These are phyloP conservation scores for Fomitopsis pinicola DNA, from an alignment of 1,284 basidiomycete species.

Conservation along the genomic window DNA sequence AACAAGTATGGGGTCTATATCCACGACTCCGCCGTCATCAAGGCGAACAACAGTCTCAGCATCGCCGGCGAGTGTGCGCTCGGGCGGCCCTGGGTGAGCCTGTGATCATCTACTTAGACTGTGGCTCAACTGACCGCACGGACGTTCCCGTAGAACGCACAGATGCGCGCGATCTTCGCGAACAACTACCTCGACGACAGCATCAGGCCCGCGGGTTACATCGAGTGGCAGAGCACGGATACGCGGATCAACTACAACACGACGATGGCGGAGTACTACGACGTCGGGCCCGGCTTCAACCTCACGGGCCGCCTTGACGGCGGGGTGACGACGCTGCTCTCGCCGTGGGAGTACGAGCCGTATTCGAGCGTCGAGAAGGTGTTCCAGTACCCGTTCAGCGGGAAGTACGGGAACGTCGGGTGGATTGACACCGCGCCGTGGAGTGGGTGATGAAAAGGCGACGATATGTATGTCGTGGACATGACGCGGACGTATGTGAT, in stretches of 20 bases:
- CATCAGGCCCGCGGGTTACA: constrained; percentile 6
- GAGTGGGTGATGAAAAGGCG: background rate
- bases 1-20: constrained; percentile 7
- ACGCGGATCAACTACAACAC: constrained; percentile 6
- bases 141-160: background rate
- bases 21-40: constrained; percentile 1
- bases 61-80: constrained; percentile 5
- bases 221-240: constrained; percentile 1
- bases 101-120: background rate
- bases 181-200: constrained; percentile 3
- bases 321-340: constrained; percentile 1
- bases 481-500: no score
- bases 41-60: constrained; percentile 1
- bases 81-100: constrained; percentile 7
- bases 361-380: constrained; percentile 5
- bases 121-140: no score
- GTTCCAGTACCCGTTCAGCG: constrained; percentile 5
- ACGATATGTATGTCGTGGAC: background rate
- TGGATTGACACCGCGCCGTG: constrained; percentile 5
- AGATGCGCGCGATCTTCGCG: constrained; percentile 6
- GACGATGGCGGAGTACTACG: constrained; percentile 5
- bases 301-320: constrained; percentile 2
- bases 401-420: background rate
- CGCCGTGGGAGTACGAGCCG: constrained; percentile 4
- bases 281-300: constrained; percentile 6